A percentile compares a stretch with the other conserved stretches of the same genome.
These are phyloP conservation scores for Saccharomycopsis schoenii DNA, from an alignment of 805 yeast species.

Conservation along the genomic window DNA sequence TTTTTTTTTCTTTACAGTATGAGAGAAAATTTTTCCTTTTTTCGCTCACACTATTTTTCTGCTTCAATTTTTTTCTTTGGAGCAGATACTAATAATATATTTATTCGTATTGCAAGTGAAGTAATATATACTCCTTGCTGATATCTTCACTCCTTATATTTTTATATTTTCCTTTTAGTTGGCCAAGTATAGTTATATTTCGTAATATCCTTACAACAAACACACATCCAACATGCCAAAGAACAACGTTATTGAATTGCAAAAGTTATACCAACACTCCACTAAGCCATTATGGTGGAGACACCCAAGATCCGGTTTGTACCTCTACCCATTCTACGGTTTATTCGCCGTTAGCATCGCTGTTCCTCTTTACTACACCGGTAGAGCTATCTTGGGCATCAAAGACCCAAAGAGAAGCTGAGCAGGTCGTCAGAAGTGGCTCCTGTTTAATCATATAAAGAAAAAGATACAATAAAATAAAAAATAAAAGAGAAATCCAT, in stretches of 20 bases:
- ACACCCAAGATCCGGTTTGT: constrained; percentile 51
- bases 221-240: constrained; percentile 21
- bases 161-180: not conserved
- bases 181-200: not conserved
- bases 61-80: not conserved
- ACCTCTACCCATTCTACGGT: constrained; percentile 65
- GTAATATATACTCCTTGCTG: no score
- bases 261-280: constrained; percentile 48
- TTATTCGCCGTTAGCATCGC: constrained; percentile 50
- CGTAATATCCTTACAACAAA: not conserved
- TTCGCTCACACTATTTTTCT: not conserved
- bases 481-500: no score
- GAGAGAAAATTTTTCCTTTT: not conserved
- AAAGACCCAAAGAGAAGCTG: constrained; percentile 32
- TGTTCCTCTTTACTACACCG: constrained; percentile 53
- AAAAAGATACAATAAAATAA: no score
- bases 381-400: constrained; percentile 63
- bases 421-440: not conserved
- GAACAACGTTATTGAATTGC: constrained; percentile 42
- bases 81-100: no score
- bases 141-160: not conserved
- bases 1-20: not conserved
- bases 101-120: no score
- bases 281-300: constrained; percentile 50
- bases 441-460: not conserved